Base-by-base conservation (phyloP, 2,329 filamentous ascomycete species). In the Neonectria faginata region DNA sequence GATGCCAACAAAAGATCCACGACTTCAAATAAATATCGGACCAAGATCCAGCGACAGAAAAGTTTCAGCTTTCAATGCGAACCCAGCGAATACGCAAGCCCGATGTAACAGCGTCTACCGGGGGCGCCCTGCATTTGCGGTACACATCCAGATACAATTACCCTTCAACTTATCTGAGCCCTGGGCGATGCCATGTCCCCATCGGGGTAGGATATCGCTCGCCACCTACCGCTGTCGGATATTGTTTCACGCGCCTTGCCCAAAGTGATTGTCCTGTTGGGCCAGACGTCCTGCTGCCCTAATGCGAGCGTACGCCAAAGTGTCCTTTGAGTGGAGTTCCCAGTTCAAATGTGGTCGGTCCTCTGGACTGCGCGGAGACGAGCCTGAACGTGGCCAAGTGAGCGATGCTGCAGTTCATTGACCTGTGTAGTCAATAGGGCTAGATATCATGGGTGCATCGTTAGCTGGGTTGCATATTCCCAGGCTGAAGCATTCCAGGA, bases 301-400 rank as follows among this genome's bases (percentile, higher is more conserved):
- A 52, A 57, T 39, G 47, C n/a, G 36, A 11, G 18, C 6, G 20
- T 9, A 27, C n/a, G 8, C 11, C 22, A 42, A 25, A 16, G 20
- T 39, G 27, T 39, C 36, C 20, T 56, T 36, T 31, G 42, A 6
- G 31, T 20, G 27, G 27, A 50, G 47, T 54, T 29, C 50, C 50
- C 27, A 39, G 39, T 39, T 31, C 39, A 60, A 53, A 53, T 44
- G 52, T 22, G 27, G 31, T 57, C 16, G 27, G 31, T 57, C 16
- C 11, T 20, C 45, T 27, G 22, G 44, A 41, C 42, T 54, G n/a
- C 18, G 29, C n/a, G 42, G 36, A 33, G 31, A 41, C 58, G 42
- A 55, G 31, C 18, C 31, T 39, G 16, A 20, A 10, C 50, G 36
- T 41, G 20, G 33, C 12, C 4, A 31, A 33, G 25, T 10, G 25